phyloP scores from a whole-genome alignment of 768 basidiomycete species.

The Cantharellus anzutake region DNA sequence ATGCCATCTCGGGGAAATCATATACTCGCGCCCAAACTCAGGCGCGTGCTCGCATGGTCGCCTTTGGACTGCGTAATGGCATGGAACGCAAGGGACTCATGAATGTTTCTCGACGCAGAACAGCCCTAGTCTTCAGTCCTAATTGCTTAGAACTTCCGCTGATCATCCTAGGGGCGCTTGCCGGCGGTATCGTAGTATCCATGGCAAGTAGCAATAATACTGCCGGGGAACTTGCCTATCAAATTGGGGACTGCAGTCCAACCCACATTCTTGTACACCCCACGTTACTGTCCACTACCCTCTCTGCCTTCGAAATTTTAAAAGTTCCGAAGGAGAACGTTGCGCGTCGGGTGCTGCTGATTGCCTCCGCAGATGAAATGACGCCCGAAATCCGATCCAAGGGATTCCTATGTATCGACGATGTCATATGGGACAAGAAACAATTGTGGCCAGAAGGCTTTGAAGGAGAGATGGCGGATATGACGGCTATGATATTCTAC shows the following conservation, averaged over 20 bases:
- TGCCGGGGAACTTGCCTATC: constrained; percentile 18
- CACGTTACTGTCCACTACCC: constrained; percentile 12
- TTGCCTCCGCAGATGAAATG: constrained; percentile 9
- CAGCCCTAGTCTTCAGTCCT: constrained; percentile 3
- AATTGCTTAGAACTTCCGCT: constrained; percentile 16
- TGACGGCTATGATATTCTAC: not conserved
- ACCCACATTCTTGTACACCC: constrained; percentile 19
- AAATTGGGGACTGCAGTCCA: constrained; percentile 17
- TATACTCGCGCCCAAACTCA: not conserved
- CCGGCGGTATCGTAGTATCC: constrained; percentile 14
- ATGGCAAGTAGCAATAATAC: constrained; percentile 16
- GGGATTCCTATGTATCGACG: constrained; percentile 8
- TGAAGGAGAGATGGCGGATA: not conserved
- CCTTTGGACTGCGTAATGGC: not conserved
- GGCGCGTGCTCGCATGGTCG: not conserved
- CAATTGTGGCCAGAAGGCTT: constrained; percentile 2
- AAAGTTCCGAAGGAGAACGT: constrained; percentile 7
- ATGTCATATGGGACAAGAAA: constrained; percentile 8
- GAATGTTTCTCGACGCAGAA: not conserved
- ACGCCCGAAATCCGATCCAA: constrained; percentile 8
- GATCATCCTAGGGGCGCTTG: constrained; percentile 7
- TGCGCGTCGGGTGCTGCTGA: constrained; percentile 10
- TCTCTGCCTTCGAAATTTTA: constrained; percentile 13
- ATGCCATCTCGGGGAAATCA: not conserved
- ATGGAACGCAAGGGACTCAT: not conserved